Evolutionary conservation across 257 asterid species (phyloP).

Genomic region (Solanum medicagineum): DNA sequence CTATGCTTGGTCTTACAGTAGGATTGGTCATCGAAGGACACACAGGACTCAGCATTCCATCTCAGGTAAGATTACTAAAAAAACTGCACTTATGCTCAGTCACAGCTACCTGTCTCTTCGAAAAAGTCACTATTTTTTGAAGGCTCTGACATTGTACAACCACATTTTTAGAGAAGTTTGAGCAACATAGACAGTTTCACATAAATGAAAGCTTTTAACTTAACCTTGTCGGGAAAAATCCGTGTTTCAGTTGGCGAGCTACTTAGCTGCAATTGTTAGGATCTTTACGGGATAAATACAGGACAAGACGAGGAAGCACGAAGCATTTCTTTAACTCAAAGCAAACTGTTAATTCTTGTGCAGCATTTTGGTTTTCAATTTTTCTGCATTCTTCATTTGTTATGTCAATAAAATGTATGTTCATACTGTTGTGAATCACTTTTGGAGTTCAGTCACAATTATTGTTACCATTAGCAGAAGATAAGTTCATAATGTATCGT

Average conservation of each 20-base stretch:
- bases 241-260: slow-evolving; percentile 54
- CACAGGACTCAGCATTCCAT: slow-evolving; percentile 56
- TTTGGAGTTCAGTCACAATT: neutral
- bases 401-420: neutral
- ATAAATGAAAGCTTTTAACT: neutral
- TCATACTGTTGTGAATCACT: neutral
- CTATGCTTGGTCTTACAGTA: slow-evolving; percentile 90
- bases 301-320: neutral
- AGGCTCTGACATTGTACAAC: neutral
- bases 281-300: slow-evolving; percentile 31
- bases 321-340: neutral
- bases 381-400: neutral
- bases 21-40: slow-evolving; percentile 79
- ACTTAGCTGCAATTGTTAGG: slow-evolving; percentile 42
- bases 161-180: neutral
- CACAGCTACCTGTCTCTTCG: neutral
- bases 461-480: neutral
- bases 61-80: slow-evolving; percentile 39
- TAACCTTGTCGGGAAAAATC: neutral
- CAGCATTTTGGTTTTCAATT: neutral
- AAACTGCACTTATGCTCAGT: neutral
- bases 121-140: neutral
- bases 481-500: neutral
- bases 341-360: neutral
- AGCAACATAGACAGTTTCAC: neutral